Conservation (phyloP, 495 filamentous ascomycete species). For the Chaetomium fimeti region DNA sequence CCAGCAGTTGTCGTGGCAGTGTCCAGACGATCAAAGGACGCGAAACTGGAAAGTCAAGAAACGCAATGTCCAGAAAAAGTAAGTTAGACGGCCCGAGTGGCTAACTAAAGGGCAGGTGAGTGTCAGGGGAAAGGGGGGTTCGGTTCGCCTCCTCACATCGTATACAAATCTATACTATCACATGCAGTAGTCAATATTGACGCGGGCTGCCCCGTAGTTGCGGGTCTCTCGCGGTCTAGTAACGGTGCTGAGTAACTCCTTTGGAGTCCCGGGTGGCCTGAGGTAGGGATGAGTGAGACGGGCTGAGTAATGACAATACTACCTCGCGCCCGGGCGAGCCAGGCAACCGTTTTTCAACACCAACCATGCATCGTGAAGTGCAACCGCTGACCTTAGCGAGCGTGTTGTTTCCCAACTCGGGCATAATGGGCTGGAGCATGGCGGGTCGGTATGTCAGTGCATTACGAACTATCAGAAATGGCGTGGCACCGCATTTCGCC, state of each 20-base stretch:
- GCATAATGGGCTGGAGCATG: neutral
- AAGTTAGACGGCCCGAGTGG: neutral
- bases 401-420: neutral
- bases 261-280: neutral
- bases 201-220: neutral
- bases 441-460: neutral
- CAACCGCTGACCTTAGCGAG: neutral
- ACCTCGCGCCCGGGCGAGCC: too few relatives aligned
- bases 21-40: too few relatives aligned
- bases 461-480: neutral
- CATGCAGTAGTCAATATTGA: neutral
- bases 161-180: neutral
- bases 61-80: too few relatives aligned
- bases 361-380: neutral
- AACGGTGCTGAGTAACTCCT: conserved; percentile 3
- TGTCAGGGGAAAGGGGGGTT: neutral
- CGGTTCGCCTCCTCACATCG: neutral
- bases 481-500: neutral
- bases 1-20: too few relatives aligned
- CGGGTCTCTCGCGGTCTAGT: neutral
- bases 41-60: too few relatives aligned
- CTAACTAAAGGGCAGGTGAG: neutral
- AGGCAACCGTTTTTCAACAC: conserved; percentile 4
- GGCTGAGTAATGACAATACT: conserved; percentile 6
- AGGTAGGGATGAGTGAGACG: conserved; percentile 4